Evolutionary conservation across 1,139 yeast species (phyloP), one percentile per base, ranked within the genome.

Genomic region (Suhomyces bribrorum): DNA sequence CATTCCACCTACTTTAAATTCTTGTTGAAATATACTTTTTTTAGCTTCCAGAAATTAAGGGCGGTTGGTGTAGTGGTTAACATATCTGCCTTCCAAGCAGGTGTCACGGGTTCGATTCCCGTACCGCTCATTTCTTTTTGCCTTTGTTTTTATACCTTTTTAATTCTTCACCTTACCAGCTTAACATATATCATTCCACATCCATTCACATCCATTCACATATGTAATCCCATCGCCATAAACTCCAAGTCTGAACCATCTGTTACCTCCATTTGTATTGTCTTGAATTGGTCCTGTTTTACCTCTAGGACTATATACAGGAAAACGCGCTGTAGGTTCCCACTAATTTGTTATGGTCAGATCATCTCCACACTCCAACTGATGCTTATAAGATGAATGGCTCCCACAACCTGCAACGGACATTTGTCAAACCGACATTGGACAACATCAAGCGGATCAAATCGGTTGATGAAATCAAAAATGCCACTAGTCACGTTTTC

Each of bases 81-180:
- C 74, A 71, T 69, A 61, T 61, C 64, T 66, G 84, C 85, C 86
- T 80, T 80, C 86, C 86, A 80, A 80, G 85, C 85, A 77, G 79
- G 79, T 69, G 84, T 75, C 83, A 77, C 71, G 85, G 85, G 86
- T 80, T 80, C 86, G 84, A 80, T 79, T 80, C 85, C 82, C 86
- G 81, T 77, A 78, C 77, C 81, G 75, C 81, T 79, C 85, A 79
- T 53, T 53, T 53, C 60, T 66, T 66, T 62, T 56, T 35, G 20
- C 22, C 3, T 16, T 16, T 14, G 11, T 3, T 15, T 12, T 11
- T 4, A 9, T 15, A 22, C 23, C n/a, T 9, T 31, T n/a, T 12
- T 4, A 8, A 6, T 18, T 8, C 6, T n/a, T n/a, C 23, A 20
- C n/a, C n/a, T n/a, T n/a, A n/a, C n/a, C n/a, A n/a, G n/a, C n/a